Base-by-base conservation (phyloP, 139 green algal species). In the Coelastrella sp. region DNA sequence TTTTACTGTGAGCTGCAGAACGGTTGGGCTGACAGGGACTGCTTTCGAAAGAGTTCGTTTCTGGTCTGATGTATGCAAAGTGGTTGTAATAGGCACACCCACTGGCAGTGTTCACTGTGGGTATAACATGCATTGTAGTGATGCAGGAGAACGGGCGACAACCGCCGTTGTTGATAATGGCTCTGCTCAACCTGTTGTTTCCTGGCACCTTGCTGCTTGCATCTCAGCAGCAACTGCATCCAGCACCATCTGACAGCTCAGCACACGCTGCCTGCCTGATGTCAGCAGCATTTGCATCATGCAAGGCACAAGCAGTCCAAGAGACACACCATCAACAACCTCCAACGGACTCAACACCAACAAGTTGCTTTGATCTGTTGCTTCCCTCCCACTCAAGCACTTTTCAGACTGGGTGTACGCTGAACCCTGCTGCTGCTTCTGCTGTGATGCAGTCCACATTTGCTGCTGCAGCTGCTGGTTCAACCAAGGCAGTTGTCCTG, bases 391-490 rank as follows among this genome's bases (percentile, higher is more conserved):
- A 49, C 35, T 49, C 35, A 49, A 49, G 35, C 35, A 49, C 35
- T 49, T 49, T 49, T 49, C 35, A 49, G 35, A 49, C 35, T 49
- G 35, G 35, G 24, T 80, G 73, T 80, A 6, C 9, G n/a, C 24
- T 20, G 24, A 19, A 17, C 19, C 15, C 72, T 78, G 72, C 72
- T 78, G 7, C 9, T 82, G 75, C 75, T 82, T n/a, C 75, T 60
- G 75, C 24, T 82, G 24, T 58, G 14, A 58, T 0, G 35, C 57
- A 15, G 79, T 57, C 79, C 79, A 85, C 20, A 60, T 56, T 60
- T 87, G 82, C 82, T 87, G 82, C 82, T 87, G 82, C 61, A 87
- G 24, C 57, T 76, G 82, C 57, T 87, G 82, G n/a, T 87, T 59
- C 24, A 87, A 35, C 82, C 82, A 87, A 7, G 82, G 60, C 82